phyloP scores from a whole-genome alignment of 1,284 basidiomycete genomes.

The Fomitopsis palustris region DNA sequence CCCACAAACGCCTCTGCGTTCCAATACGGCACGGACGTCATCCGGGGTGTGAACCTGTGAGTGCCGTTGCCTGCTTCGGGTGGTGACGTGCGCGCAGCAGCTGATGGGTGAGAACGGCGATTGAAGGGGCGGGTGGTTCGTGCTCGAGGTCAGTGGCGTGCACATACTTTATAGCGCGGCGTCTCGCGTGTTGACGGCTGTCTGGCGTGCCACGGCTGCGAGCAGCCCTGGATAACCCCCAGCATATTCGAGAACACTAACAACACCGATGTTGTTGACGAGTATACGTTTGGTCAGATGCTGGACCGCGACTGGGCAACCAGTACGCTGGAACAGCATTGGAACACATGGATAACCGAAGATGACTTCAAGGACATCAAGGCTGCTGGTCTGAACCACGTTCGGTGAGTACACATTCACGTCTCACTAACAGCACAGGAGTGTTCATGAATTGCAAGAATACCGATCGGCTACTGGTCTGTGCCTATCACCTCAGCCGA shows the following conservation, averaged over 20 bases:
- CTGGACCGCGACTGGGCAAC: constrained; percentile 45
- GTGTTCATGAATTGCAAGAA: constrained; percentile 34
- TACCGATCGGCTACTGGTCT: constrained; percentile 78
- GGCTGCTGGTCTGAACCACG: constrained; percentile 75
- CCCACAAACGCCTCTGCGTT: constrained; percentile 35
- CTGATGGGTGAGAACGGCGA: neutral
- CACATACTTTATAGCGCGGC: neutral
- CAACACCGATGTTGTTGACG: constrained; percentile 61
- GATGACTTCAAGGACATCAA: constrained; percentile 63
- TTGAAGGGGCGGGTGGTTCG: constrained; percentile 60
- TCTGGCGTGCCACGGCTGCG: neutral
- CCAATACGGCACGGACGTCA: constrained; percentile 45
- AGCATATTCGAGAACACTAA: constrained; percentile 64
- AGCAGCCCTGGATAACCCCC: constrained; percentile 79
- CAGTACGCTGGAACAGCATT: constrained; percentile 53
- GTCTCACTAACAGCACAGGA: neutral
- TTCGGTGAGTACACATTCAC: constrained; percentile 45
- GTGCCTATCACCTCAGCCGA: constrained; percentile 54
- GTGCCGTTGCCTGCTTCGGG: constrained; percentile 20
- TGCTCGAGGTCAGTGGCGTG: constrained; percentile 47
- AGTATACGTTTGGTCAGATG: constrained; percentile 64
- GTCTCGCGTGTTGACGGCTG: neutral
- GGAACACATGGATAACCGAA: constrained; percentile 74
- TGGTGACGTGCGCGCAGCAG: constrained; percentile 1
- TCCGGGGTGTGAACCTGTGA: constrained; percentile 66